Evolutionary conservation across 2,329 filamentous ascomycete species (phyloP).

Genomic region (Pseudogymnoascus sp.): DNA sequence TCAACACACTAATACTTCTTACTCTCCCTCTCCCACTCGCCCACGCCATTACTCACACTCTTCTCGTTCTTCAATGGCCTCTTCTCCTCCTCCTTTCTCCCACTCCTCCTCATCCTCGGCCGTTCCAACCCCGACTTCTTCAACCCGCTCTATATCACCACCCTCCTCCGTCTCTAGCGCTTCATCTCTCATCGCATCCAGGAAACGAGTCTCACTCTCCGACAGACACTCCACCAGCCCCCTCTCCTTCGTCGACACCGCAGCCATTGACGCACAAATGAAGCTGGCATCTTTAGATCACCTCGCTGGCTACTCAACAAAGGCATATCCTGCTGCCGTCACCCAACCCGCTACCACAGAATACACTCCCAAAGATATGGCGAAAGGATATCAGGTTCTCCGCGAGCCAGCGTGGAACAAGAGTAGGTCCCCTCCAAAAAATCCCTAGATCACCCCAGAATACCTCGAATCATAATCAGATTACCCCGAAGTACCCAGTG

Average conservation of each 20-base stretch:
- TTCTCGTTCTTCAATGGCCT: slow-evolving; percentile 22
- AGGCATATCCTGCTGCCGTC: slow-evolving; percentile 44
- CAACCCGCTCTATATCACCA: slow-evolving; percentile 10
- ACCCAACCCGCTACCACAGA: slow-evolving; percentile 45
- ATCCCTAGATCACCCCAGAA: slow-evolving; percentile 9
- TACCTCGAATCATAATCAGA: neutral
- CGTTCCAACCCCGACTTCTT: slow-evolving; percentile 7
- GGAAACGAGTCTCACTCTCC: slow-evolving; percentile 21
- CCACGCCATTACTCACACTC: slow-evolving; percentile 20
- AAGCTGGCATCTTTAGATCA: slow-evolving; percentile 52
- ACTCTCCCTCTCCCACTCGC: slow-evolving; percentile 22
- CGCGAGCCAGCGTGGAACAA: slow-evolving; percentile 58
- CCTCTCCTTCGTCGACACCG: slow-evolving; percentile 47
- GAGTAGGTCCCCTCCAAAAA: slow-evolving; percentile 35
- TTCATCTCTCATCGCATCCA: slow-evolving; percentile 21
- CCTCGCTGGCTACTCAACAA: slow-evolving; percentile 50
- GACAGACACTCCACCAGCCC: slow-evolving; percentile 32
- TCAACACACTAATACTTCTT: slow-evolving; percentile 15
- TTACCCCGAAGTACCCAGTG: slow-evolving; percentile 1
- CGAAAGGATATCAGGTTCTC: slow-evolving; percentile 53
- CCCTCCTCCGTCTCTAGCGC: slow-evolving; percentile 7
- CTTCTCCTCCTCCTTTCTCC: neutral
- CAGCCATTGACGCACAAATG: slow-evolving; percentile 50
- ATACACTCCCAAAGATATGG: slow-evolving; percentile 42
- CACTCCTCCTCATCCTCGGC: slow-evolving; percentile 1